These are phyloP conservation scores for Ambrosiella cleistominuta DNA, from an alignment of 2,329 filamentous ascomycete genomes.

Conservation along the genomic window DNA sequence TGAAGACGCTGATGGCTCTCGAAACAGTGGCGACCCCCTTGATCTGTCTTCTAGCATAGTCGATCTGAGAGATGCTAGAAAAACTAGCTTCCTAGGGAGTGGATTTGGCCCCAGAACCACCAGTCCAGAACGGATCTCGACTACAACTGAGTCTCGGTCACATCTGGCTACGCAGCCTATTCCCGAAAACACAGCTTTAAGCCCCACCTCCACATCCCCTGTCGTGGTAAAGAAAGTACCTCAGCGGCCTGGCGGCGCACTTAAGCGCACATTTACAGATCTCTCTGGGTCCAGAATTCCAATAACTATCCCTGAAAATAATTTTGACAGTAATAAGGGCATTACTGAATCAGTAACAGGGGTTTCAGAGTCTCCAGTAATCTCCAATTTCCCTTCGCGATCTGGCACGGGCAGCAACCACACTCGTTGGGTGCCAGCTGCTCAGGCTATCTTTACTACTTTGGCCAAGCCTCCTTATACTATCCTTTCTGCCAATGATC, in stretches of 20 bases:
- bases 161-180: conserved; percentile 9
- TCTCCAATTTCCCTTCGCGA: conserved; percentile 4
- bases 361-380: conserved; percentile 4
- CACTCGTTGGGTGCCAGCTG: conserved; percentile 74
- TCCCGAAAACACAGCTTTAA: conserved; percentile 4
- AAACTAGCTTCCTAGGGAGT: conserved; percentile 1
- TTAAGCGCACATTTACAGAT: conserved; percentile 12
- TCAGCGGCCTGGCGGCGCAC: background rate
- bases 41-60: conserved; percentile 46
- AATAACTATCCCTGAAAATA: conserved; percentile 1
- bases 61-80: conserved; percentile 6
- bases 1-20: conserved; percentile 54
- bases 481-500: conserved; percentile 86
- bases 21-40: conserved; percentile 76
- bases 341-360: background rate
- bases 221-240: background rate
- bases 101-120: conserved; percentile 9
- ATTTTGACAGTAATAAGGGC: background rate
- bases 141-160: background rate
- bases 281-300: background rate
- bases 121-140: conserved; percentile 7
- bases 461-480: conserved; percentile 82
- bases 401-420: conserved; percentile 46
- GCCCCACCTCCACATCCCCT: background rate
- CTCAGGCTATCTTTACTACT: conserved; percentile 97